A percentile compares a stretch with the other conserved stretches of the same genome.
Conservation (phyloP, 495 filamentous ascomycete species). For the Lophiotrema nucula region DNA sequence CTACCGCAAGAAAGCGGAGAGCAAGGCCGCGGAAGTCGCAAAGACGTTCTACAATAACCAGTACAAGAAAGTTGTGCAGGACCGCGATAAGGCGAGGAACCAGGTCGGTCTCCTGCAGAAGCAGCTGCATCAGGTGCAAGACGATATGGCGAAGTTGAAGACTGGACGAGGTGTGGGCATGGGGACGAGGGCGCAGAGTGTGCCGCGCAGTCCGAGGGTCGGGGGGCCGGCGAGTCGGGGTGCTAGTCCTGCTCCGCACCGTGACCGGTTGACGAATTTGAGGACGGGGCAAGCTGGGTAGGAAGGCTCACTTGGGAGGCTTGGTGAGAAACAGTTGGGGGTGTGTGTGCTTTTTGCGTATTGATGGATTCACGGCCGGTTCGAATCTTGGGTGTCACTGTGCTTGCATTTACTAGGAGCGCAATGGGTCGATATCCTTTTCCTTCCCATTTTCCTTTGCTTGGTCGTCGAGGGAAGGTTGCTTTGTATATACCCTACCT, state of each 20-base stretch:
- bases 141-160: conserved; percentile 16
- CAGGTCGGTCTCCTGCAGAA: conserved; percentile 1
- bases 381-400: too few species aligned
- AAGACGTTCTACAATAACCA: neutral
- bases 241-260: conserved; percentile 11
- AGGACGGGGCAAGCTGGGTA: conserved; percentile 13
- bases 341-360: too few species aligned
- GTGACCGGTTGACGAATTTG: conserved; percentile 15
- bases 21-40: conserved; percentile 1
- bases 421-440: too few species aligned
- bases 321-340: too few species aligned
- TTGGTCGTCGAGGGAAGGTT: too few species aligned
- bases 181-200: conserved; percentile 19
- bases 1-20: neutral
- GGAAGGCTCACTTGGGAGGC: too few species aligned
- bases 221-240: conserved; percentile 15
- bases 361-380: too few species aligned
- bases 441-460: too few species aligned
- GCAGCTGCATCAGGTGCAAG: conserved; percentile 2
- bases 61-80: neutral
- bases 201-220: conserved; percentile 19
- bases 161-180: conserved; percentile 15
- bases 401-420: too few species aligned
- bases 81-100: neutral
- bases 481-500: too few species aligned